Evolutionary conservation across 1,284 basidiomycete genomes (phyloP).

Genomic region (Trichosporon inkin): DNA sequence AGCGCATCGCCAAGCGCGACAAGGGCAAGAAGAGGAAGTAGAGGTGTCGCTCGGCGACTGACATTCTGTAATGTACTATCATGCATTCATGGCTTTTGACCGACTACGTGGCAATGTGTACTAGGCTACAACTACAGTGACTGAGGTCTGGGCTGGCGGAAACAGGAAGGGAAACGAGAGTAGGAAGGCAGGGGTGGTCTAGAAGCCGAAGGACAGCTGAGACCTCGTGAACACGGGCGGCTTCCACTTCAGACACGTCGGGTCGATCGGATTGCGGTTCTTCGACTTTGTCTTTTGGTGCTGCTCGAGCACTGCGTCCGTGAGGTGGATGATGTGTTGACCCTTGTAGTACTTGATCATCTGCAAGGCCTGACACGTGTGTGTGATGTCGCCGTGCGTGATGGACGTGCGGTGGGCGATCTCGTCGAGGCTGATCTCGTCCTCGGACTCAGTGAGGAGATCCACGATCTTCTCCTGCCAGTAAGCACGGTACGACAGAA

Average conservation of each 20-base stretch:
- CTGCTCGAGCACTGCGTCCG: slow-evolving; percentile 84
- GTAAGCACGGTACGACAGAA: slow-evolving; percentile 90
- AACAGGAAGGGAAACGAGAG: background rate
- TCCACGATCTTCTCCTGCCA: slow-evolving; percentile 98
- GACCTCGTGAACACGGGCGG: slow-evolving; percentile 87
- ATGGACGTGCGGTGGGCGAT: slow-evolving; percentile 96
- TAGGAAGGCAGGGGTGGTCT: slow-evolving; percentile 23
- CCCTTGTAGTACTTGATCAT: slow-evolving; percentile 96
- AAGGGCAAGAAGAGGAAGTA: slow-evolving; percentile 30
- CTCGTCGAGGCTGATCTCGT: slow-evolving; percentile 87
- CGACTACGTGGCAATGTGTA: background rate
- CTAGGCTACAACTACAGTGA: slow-evolving; percentile 11
- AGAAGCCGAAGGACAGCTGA: slow-evolving; percentile 84
- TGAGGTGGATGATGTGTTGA: slow-evolving; percentile 87
- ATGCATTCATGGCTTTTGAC: slow-evolving; percentile 14
- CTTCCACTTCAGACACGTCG: slow-evolving; percentile 81
- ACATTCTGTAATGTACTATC: slow-evolving; percentile 16
- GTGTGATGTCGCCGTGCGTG: slow-evolving; percentile 94
- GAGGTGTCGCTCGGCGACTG: background rate
- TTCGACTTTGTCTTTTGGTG: slow-evolving; percentile 81
- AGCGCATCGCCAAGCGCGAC: slow-evolving; percentile 41
- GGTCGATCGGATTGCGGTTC: slow-evolving; percentile 70
- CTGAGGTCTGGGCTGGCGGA: background rate
- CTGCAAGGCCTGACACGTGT: slow-evolving; percentile 94
- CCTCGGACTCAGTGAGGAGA: slow-evolving; percentile 66